A percentile compares a stretch with the other conserved stretches of the same genome.
These are phyloP conservation scores for Daldinia decipiens DNA, from an alignment of 495 filamentous ascomycete species.

Conservation along the genomic window DNA sequence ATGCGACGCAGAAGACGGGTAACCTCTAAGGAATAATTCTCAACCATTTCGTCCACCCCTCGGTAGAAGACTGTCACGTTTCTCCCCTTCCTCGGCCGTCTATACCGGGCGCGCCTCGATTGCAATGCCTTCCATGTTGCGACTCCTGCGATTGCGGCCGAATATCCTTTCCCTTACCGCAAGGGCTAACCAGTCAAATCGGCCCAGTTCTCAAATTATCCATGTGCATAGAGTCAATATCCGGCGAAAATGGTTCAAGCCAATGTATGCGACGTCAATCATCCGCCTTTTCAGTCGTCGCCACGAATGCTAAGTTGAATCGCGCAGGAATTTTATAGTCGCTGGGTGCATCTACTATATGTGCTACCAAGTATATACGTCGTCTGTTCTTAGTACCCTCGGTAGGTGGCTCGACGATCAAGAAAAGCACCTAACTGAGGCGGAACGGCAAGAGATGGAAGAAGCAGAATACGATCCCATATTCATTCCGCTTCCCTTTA, in stretches of 20 bases:
- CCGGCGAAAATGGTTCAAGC: slow-evolving; percentile 42
- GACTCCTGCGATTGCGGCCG: slow-evolving; percentile 46
- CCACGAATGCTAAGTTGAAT: slow-evolving; percentile 6
- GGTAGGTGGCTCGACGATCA: slow-evolving; percentile 34
- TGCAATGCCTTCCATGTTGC: slow-evolving; percentile 49
- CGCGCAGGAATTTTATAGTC: slow-evolving; percentile 43
- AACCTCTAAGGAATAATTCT: slow-evolving; percentile 7
- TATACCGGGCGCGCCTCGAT: slow-evolving; percentile 48
- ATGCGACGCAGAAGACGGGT: not conserved
- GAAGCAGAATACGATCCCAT: slow-evolving; percentile 50
- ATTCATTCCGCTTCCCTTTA: slow-evolving; percentile 73
- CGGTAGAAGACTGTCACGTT: slow-evolving; percentile 4
- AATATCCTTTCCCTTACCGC: slow-evolving; percentile 31
- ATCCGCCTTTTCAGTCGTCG: not conserved
- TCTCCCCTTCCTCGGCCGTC: slow-evolving; percentile 48
- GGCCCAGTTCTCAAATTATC: slow-evolving; percentile 22
- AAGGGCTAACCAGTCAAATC: slow-evolving; percentile 21
- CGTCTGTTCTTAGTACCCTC: slow-evolving; percentile 46
- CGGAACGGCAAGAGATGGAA: slow-evolving; percentile 28
- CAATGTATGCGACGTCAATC: slow-evolving; percentile 15
- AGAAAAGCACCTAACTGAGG: slow-evolving; percentile 4
- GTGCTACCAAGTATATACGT: slow-evolving; percentile 52
- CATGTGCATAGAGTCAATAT: slow-evolving; percentile 51
- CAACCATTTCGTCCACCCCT: slow-evolving; percentile 4
- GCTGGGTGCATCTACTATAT: slow-evolving; percentile 53